A percentile compares a stretch with the other conserved stretches of the same genome.
These are phyloP conservation scores for Pholiota conissans DNA, from an alignment of 768 basidiomycete genomes.

Conservation along the genomic window DNA sequence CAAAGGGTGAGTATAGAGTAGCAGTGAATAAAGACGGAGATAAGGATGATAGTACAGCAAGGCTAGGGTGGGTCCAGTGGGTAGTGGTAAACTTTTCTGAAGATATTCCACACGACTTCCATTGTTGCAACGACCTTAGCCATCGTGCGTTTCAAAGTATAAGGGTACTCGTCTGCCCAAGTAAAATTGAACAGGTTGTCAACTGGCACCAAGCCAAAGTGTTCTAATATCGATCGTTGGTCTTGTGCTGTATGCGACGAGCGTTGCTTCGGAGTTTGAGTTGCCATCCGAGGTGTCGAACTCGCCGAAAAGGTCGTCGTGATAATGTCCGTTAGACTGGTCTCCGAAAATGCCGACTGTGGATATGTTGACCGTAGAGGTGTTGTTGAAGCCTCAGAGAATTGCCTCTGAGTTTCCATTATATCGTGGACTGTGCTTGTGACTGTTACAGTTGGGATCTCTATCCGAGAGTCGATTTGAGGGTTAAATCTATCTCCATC, in stretches of 20 bases:
- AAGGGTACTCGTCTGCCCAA: constrained; percentile 27
- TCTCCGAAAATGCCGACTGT: neutral
- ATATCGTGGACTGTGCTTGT: constrained; percentile 38
- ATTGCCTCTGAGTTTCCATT: constrained; percentile 19
- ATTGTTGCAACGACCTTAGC: constrained; percentile 39
- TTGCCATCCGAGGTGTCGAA: neutral
- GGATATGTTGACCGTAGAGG: neutral
- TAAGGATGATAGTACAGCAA: no score
- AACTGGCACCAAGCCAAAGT: constrained; percentile 28
- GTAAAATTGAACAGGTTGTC: constrained; percentile 31
- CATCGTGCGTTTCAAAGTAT: constrained; percentile 21
- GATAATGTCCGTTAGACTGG: neutral
- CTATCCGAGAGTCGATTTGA: constrained; percentile 19
- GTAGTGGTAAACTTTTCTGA: constrained; percentile 54
- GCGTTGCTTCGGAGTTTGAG: neutral
- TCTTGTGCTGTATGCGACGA: neutral
- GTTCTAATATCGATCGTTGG: constrained; percentile 18
- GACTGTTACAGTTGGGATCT: constrained; percentile 35
- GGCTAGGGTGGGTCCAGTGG: constrained; percentile 55
- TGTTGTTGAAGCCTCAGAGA: constrained; percentile 10
- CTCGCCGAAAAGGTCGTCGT: neutral
- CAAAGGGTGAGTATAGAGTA: constrained; percentile 1
- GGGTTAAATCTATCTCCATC: constrained; percentile 25
- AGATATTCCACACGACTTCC: constrained; percentile 46
- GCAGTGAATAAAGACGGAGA: neutral